Conservation (phyloP, 495 filamentous ascomycete genomes). For the Lasiosphaeris hirsuta region DNA sequence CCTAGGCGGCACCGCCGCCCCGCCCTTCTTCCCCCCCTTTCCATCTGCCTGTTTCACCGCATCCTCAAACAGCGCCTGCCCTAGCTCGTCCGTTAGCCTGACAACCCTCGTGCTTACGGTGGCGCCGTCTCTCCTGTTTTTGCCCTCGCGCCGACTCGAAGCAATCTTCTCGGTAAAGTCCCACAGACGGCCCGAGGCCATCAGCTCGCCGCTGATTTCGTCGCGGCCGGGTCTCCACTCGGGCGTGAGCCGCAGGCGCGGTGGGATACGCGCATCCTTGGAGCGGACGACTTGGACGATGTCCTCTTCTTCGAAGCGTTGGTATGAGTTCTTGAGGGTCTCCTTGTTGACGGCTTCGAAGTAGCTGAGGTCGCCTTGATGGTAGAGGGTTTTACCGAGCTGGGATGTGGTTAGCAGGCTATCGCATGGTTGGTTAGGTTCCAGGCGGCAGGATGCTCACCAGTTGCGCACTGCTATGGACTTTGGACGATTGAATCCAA, state of each 20-base stretch:
- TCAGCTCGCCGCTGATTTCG: constrained; percentile 54
- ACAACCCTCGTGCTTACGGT: constrained; percentile 86
- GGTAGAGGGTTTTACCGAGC: constrained; percentile 95
- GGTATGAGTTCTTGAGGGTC: constrained; percentile 87
- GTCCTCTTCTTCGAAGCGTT: constrained; percentile 84
- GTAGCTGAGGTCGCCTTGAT: constrained; percentile 94
- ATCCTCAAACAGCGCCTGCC: constrained; percentile 46
- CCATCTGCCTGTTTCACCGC: constrained; percentile 23
- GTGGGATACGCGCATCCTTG: constrained; percentile 54
- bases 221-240: constrained; percentile 78
- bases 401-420: constrained; percentile 33
- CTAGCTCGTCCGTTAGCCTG: constrained; percentile 61
- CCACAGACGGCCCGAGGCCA: constrained; percentile 75
- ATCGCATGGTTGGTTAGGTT: not conserved
- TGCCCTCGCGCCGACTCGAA: constrained; percentile 78
- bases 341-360: constrained; percentile 99
- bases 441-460: constrained; percentile 42
- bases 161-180: constrained; percentile 86
- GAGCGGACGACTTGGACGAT: constrained; percentile 71
- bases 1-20: constrained; percentile 24
- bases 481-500: constrained; percentile 75
- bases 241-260: constrained; percentile 61
- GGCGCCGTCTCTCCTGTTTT: constrained; percentile 87
- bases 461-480: constrained; percentile 79
- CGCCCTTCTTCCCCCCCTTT: constrained; percentile 27